Conservation (phyloP, 2,329 filamentous ascomycete genomes). For the Zymoseptoria crescenta region DNA sequence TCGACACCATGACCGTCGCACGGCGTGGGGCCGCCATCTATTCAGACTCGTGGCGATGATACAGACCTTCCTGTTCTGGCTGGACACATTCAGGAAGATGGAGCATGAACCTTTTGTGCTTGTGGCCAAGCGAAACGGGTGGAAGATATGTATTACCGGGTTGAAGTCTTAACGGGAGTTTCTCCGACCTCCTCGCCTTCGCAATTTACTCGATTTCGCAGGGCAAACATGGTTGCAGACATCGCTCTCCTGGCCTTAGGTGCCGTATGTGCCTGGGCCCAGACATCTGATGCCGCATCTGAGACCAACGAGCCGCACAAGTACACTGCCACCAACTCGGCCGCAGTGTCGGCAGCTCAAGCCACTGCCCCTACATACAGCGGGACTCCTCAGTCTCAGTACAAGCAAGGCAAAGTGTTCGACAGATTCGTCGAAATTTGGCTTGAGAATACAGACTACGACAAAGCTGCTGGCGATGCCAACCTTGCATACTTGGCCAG, state of each 20-base stretch:
- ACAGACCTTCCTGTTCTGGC: no score
- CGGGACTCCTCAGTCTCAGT: conserved; percentile 33
- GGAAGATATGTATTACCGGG: no score
- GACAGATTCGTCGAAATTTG: conserved; percentile 66
- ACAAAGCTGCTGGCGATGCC: conserved; percentile 55
- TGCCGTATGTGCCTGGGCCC: conserved; percentile 24
- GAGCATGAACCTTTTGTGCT: no score
- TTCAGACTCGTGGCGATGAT: no score
- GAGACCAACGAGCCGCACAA: conserved; percentile 19
- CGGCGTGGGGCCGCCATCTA: no score
- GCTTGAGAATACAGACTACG: conserved; percentile 66
- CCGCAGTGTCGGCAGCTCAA: conserved; percentile 47
- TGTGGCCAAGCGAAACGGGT: no score
- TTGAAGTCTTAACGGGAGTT: no score
- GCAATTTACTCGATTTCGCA: no score
- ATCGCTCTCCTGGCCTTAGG: conserved; percentile 21
- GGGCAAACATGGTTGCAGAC: neutral
- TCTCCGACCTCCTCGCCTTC: no score
- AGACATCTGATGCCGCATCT: conserved; percentile 13
- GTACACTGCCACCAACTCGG: conserved; percentile 44
- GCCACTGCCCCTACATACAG: conserved; percentile 55
- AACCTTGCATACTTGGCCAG: conserved; percentile 51
- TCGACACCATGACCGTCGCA: no score
- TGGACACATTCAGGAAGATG: no score
- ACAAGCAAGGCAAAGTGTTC: conserved; percentile 62